Evolutionary conservation across 2,329 filamentous ascomycete genomes (phyloP).

Genomic region (Penicillium sp.): DNA sequence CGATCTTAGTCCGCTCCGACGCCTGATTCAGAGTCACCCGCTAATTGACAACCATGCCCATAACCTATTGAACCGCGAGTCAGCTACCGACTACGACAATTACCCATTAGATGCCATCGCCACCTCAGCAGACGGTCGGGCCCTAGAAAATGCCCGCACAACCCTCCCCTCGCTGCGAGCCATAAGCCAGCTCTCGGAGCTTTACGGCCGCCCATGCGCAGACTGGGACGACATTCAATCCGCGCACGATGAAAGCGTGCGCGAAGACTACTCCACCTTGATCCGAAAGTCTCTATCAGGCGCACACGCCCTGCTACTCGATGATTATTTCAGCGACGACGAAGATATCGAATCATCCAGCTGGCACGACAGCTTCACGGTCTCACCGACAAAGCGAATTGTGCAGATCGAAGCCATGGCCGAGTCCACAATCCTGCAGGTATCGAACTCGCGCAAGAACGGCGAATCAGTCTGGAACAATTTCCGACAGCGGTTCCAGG

Average conservation of each 20-base stretch:
- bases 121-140: conserved; percentile 69
- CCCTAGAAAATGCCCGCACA: conserved; percentile 59
- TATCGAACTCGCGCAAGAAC: conserved; percentile 35
- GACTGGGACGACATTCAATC: conserved; percentile 59
- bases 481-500: conserved; percentile 31
- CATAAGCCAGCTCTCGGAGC: conserved; percentile 62
- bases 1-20: conserved; percentile 30
- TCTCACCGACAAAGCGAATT: conserved; percentile 66
- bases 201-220: conserved; percentile 60
- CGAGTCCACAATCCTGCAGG: conserved; percentile 57
- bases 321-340: conserved; percentile 65
- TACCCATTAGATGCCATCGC: conserved; percentile 61
- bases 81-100: conserved; percentile 31
- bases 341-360: conserved; percentile 55
- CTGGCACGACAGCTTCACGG: conserved; percentile 66
- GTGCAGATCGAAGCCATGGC: conserved; percentile 74
- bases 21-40: conserved; percentile 40
- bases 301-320: conserved; percentile 72
- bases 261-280: conserved; percentile 56
- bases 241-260: conserved; percentile 48
- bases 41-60: conserved; percentile 51
- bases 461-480: conserved; percentile 25
- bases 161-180: conserved; percentile 69
- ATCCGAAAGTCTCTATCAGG: conserved; percentile 64
- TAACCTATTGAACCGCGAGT: conserved; percentile 39